Conservation (phyloP, 2,329 filamentous ascomycete genomes). For the Clonostachys rosea region DNA sequence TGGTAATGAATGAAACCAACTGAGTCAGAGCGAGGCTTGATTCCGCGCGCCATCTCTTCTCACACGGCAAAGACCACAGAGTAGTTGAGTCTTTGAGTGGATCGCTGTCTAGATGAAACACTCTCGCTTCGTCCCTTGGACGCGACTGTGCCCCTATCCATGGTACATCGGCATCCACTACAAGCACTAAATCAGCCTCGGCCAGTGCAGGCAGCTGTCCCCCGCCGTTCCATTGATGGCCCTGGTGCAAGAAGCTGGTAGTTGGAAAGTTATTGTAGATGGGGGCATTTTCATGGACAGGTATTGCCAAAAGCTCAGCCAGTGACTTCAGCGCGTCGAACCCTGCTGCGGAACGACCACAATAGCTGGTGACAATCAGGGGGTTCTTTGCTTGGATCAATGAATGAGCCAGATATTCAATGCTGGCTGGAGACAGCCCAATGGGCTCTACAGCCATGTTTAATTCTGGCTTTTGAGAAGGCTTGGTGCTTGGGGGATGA, state of each 20-base stretch:
- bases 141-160: conserved; percentile 63
- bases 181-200: conserved; percentile 59
- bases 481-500: neutral
- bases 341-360: conserved; percentile 3
- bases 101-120: conserved; percentile 62
- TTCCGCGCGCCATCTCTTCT: conserved; percentile 41
- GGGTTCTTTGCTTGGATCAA: conserved; percentile 3
- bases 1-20: conserved; percentile 5
- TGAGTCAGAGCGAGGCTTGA: conserved; percentile 29
- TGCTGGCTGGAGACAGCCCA: conserved; percentile 2
- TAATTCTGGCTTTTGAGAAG: conserved; percentile 5
- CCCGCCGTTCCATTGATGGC: conserved; percentile 10
- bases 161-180: conserved; percentile 63
- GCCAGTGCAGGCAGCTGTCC: conserved; percentile 31
- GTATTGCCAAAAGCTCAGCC: conserved; percentile 17
- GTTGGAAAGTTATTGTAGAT: conserved; percentile 33
- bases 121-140: conserved; percentile 47
- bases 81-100: conserved; percentile 57
- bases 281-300: conserved; percentile 40
- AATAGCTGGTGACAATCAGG: conserved; percentile 9
- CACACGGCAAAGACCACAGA: conserved; percentile 46
- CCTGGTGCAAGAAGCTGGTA: conserved; percentile 8
- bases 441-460: conserved; percentile 4
- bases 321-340: conserved; percentile 8
- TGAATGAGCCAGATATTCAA: conserved; percentile 3